Evolutionary conservation across 176 grass and related monocot genomes (phyloP), one percentile per base, ranked within the genome.

Genomic region (Raddia distichophylla): DNA sequence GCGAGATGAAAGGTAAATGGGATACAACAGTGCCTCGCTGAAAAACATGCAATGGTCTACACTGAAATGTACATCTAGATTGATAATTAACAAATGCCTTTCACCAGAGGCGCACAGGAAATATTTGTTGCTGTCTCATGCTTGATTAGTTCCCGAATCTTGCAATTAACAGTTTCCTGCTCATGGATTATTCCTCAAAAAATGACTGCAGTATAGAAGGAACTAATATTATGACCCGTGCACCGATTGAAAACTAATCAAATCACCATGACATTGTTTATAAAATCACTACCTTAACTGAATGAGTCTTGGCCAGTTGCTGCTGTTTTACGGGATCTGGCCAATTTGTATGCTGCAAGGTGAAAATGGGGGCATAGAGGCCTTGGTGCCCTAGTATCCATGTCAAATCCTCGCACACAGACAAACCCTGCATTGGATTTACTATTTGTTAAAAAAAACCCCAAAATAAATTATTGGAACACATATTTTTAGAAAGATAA

Each of bases 381-480:
- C 70, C 87, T 99, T 54, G 96, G 96, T 45, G 89, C 83, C 82
- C 91, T 87, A 33, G 80, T 83, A 53, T 80, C 76, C 68, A 79
- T 88, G 64, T 99, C 91, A 5, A 99, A 95, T 87, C 91, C 96
- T 73, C 96, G 79, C 52, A 99, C 89, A 71, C 96, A 99, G 43
- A 99, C 82, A 86, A 93, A 95, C 62, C 96, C 96, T 98, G 78
- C 71, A 88, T 58, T 81, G 6, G n/a, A 79, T 74, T 62, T 33
- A 75, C 20, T 55, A 10, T 56, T 60, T 67, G 40, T n/a, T 22
- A 66, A 75, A 75, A 37, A 40, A 34, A 16, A 40, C 50, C 56
- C 54, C 33, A 81, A 34, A 48, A 78, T 34, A 74, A 52, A 66
- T 63, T 77, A 69, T 22, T 40, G 18, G 43, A 82, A 14, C 11